Percentiles rank a stretch among this genome's conserved stretches.
These are phyloP conservation scores for Alternaria ethzedia DNA, from an alignment of 2,329 filamentous ascomycete species.

Conservation along the genomic window DNA sequence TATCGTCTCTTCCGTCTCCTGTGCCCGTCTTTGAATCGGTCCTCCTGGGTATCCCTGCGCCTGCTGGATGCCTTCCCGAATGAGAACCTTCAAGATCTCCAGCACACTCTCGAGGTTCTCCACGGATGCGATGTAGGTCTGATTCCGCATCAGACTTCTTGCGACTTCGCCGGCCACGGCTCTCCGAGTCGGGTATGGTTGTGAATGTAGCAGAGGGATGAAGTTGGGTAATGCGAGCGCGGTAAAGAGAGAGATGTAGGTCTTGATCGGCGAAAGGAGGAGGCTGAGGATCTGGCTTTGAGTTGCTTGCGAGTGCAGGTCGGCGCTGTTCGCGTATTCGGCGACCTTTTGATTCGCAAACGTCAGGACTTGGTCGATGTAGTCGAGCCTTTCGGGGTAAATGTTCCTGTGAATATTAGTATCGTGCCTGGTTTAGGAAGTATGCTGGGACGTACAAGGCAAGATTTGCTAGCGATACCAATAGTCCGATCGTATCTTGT, in stretches of 20 bases:
- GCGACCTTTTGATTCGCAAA: conserved; percentile 87
- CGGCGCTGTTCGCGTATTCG: conserved; percentile 92
- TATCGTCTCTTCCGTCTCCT: conserved; percentile 95
- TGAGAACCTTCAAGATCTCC: conserved; percentile 85
- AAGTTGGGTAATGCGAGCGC: conserved; percentile 91
- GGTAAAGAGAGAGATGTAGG: conserved; percentile 95
- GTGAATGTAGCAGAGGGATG: conserved; percentile 84
- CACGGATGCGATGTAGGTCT: conserved; percentile 77
- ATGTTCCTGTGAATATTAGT: conserved; percentile 68
- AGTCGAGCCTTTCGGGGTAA: conserved; percentile 90
- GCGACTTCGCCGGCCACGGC: conserved; percentile 90
- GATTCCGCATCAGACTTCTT: conserved; percentile 79
- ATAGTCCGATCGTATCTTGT: conserved; percentile 89
- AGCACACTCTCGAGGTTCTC: conserved; percentile 87
- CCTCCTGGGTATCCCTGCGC: conserved; percentile 84
- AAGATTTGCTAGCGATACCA: conserved; percentile 93
- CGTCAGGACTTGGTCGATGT: conserved; percentile 90
- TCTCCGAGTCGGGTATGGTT: conserved; percentile 89
- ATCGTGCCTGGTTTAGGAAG: neutral
- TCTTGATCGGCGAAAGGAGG: conserved; percentile 86
- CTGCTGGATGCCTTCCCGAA: conserved; percentile 86
- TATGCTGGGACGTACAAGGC: conserved; percentile 65
- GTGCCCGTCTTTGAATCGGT: conserved; percentile 72
- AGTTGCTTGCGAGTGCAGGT: conserved; percentile 84
- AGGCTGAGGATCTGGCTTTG: conserved; percentile 90